phyloP scores from a whole-genome alignment of 1,139 yeast species.

The Hyphopichia wangnamkhiaoensis region DNA sequence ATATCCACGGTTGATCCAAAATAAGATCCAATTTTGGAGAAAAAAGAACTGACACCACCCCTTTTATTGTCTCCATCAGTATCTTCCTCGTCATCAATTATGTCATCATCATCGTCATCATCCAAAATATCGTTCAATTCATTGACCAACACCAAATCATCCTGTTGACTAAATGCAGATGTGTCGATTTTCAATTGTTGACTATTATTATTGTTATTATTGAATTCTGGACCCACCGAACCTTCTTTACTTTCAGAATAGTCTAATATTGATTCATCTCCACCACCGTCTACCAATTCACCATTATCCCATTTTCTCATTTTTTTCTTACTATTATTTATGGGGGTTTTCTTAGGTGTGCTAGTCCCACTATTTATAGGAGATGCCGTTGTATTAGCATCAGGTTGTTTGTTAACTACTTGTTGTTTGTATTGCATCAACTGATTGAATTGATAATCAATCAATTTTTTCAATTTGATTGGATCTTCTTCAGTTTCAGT shows the following conservation, averaged over 20 bases:
- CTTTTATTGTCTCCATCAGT: constrained; percentile 1
- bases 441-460: constrained; percentile 42
- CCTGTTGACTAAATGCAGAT: constrained; percentile 37
- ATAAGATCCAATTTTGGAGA: constrained; percentile 38
- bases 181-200: constrained; percentile 27
- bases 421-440: constrained; percentile 33
- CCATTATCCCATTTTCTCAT: constrained; percentile 52
- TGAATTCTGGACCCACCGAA: constrained; percentile 45
- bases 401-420: constrained; percentile 8
- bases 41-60: constrained; percentile 23
- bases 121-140: constrained; percentile 45
- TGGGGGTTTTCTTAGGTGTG: constrained; percentile 14
- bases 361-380: constrained; percentile 13
- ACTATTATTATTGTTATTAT: constrained; percentile 34
- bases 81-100: constrained; percentile 12
- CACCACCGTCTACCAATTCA: constrained; percentile 30
- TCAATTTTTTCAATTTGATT: constrained; percentile 32
- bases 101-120: constrained; percentile 31
- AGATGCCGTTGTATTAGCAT: constrained; percentile 5
- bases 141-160: constrained; percentile 44
- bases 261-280: constrained; percentile 31
- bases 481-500: constrained; percentile 25
- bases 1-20: constrained; percentile 41
- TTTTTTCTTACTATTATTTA: constrained; percentile 24
- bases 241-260: constrained; percentile 29